phyloP scores from a whole-genome alignment of 768 basidiomycete species.

The Mycena belliarum region DNA sequence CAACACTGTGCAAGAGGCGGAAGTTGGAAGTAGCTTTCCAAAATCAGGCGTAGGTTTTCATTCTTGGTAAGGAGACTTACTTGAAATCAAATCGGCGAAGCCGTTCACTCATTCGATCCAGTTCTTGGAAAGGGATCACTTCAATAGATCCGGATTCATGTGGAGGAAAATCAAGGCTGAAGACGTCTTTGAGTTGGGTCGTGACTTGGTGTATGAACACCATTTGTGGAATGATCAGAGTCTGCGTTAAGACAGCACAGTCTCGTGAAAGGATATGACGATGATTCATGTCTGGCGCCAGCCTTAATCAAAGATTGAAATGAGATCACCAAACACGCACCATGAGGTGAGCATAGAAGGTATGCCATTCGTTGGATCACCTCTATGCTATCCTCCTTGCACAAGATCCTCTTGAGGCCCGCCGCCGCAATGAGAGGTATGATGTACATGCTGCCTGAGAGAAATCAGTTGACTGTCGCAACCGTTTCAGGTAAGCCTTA shows the following conservation, averaged over 20 bases:
- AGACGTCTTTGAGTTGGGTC: neutral
- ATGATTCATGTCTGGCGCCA: neutral
- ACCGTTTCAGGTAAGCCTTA: neutral
- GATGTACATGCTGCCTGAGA: neutral
- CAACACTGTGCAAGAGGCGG: neutral
- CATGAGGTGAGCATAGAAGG: neutral
- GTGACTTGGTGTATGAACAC: neutral
- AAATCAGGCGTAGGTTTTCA: too few species aligned
- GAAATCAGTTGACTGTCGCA: neutral
- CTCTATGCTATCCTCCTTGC: neutral
- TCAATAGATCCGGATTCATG: neutral
- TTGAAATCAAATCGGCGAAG: neutral
- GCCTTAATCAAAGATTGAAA: neutral
- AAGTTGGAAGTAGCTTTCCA: neutral
- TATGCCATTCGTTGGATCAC: neutral
- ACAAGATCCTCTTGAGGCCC: neutral
- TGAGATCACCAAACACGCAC: neutral
- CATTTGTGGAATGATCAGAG: neutral
- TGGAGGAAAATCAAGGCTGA: neutral
- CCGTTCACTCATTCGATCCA: neutral
- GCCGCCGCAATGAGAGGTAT: neutral
- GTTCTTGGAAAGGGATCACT: neutral
- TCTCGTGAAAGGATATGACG: neutral
- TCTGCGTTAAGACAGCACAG: neutral
- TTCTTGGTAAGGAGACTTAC: neutral